Evolutionary conservation across 139 green algal genomes (phyloP).

Genomic region (Pseudopediastrum boryanum): DNA sequence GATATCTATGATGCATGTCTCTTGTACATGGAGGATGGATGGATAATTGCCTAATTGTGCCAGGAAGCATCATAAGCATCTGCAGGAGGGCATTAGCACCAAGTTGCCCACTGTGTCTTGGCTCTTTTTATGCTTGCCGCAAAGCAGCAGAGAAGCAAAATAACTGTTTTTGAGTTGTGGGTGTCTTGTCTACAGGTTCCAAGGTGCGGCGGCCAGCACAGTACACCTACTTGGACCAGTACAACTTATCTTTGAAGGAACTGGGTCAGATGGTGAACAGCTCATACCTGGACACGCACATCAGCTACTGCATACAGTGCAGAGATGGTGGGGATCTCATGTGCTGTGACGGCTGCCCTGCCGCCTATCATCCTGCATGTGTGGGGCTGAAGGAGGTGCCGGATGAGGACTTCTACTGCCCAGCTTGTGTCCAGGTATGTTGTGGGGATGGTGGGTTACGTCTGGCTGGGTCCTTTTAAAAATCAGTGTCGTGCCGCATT

Average conservation of each 20-base stretch:
- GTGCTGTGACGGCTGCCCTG: slow-evolving; percentile 57
- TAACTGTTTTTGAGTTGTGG: too few species aligned
- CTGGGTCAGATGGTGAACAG: slow-evolving; percentile 49
- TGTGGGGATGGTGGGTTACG: too few species aligned
- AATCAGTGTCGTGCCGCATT: too few species aligned
- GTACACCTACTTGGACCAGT: slow-evolving; percentile 29
- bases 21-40: too few species aligned
- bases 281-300: slow-evolving; percentile 53
- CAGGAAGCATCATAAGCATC: neutral
- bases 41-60: too few species aligned
- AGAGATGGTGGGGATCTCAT: slow-evolving; percentile 59
- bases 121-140: neutral
- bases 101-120: neutral
- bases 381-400: slow-evolving; percentile 38
- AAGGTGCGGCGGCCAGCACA: slow-evolving; percentile 39
- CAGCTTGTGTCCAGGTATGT: slow-evolving; percentile 21
- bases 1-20: neutral
- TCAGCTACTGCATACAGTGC: slow-evolving; percentile 59
- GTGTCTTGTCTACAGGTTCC: too few species aligned
- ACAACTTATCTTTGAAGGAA: slow-evolving; percentile 47
- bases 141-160: neutral
- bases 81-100: neutral
- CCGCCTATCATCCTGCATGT: slow-evolving; percentile 56
- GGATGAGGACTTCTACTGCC: slow-evolving; percentile 2
- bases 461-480: too few species aligned